Percentiles rank a stretch among this genome's conserved stretches.
Evolutionary conservation across 2,329 filamentous ascomycete species (phyloP).

Genomic region (Colletotrichum sp.): DNA sequence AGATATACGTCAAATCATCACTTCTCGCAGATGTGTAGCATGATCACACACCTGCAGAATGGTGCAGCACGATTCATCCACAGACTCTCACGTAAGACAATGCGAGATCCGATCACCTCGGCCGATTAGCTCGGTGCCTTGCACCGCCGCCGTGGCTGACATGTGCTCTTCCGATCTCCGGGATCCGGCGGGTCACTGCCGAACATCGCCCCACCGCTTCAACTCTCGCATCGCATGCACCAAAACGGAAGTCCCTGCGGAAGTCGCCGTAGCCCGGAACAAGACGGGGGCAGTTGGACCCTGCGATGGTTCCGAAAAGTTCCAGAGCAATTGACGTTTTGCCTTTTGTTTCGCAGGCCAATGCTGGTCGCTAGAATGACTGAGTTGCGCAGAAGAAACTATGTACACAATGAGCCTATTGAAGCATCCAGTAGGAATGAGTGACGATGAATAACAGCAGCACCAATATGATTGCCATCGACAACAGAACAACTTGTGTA

Average conservation of each 20-base stretch:
- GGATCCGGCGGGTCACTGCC: background rate
- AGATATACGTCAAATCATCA: too few species aligned
- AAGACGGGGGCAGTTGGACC: background rate
- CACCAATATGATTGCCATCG: background rate
- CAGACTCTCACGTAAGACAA: background rate
- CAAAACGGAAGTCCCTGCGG: background rate
- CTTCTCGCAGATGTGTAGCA: background rate
- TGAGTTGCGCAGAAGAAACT: background rate
- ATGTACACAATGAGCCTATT: background rate
- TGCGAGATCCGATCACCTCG: background rate
- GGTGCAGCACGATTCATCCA: rapidly evolving
- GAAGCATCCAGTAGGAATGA: background rate
- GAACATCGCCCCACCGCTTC: background rate
- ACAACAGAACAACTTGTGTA: background rate
- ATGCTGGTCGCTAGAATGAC: background rate
- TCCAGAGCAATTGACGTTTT: background rate
- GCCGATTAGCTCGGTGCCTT: background rate
- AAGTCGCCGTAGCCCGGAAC: background rate
- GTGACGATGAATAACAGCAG: background rate
- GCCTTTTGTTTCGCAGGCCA: background rate
- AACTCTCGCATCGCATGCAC: background rate
- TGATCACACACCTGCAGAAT: background rate
- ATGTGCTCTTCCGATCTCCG: background rate
- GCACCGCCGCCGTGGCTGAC: background rate
- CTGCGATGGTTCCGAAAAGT: background rate